These are phyloP conservation scores for Penium margaritaceum DNA, from an alignment of 139 green algal genomes.

Conservation along the genomic window DNA sequence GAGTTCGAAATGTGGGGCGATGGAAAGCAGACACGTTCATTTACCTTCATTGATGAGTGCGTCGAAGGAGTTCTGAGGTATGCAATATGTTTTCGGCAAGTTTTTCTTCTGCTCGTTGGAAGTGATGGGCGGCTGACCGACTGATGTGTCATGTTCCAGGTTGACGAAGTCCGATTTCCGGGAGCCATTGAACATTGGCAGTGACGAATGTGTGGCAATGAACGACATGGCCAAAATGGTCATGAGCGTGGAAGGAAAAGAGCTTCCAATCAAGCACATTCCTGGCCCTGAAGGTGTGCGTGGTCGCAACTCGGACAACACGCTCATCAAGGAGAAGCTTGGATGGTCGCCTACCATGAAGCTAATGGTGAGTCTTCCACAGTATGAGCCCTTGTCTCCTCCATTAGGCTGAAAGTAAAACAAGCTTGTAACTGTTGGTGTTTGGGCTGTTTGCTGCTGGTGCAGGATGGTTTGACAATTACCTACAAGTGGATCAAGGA, in stretches of 20 bases:
- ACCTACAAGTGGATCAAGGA: constrained; percentile 58
- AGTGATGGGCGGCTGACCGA: too few relatives aligned
- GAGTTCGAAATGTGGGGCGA: constrained; percentile 99
- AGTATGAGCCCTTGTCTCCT: background rate
- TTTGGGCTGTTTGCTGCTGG: too few relatives aligned
- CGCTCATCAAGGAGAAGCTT: constrained; percentile 79
- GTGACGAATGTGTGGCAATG: constrained; percentile 82
- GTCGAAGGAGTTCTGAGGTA: constrained; percentile 93
- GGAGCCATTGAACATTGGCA: constrained; percentile 94
- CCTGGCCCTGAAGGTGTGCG: constrained; percentile 95
- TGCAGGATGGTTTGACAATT: constrained; percentile 49
- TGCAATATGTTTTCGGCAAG: too few relatives aligned
- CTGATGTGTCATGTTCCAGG: too few relatives aligned
- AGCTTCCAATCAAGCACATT: constrained; percentile 92
- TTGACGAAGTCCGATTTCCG: constrained; percentile 94
- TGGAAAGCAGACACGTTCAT: constrained; percentile 94
- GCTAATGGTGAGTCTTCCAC: constrained; percentile 53
- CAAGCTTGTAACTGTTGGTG: background rate
- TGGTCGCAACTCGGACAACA: constrained; percentile 81
- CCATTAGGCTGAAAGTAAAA: background rate
- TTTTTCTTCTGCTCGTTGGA: too few relatives aligned
- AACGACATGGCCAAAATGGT: constrained; percentile 56
- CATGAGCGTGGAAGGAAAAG: constrained; percentile 50
- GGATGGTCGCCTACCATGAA: constrained; percentile 87
- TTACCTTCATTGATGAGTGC: constrained; percentile 99